A percentile compares a stretch with the other conserved stretches of the same genome.
These are phyloP conservation scores for Diaporthe ampelina DNA, from an alignment of 2,329 filamentous ascomycete genomes.

Conservation along the genomic window DNA sequence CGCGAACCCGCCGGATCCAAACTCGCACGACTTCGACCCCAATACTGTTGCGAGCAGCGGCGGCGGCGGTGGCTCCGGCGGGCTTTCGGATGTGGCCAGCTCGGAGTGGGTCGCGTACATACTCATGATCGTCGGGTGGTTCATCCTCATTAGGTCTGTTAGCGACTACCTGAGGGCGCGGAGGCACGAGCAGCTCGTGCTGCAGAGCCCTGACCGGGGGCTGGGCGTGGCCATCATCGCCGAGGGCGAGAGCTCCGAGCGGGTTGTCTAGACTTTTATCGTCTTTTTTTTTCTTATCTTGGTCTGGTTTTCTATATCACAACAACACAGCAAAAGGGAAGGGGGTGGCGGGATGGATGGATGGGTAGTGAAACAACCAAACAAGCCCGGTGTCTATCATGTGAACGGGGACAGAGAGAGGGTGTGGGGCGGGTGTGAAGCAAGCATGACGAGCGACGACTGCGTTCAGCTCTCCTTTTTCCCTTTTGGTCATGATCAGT, in stretches of 20 bases:
- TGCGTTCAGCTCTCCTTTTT: background rate
- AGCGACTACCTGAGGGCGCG: constrained; percentile 91
- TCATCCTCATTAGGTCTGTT: constrained; percentile 93
- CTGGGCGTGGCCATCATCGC: constrained; percentile 88
- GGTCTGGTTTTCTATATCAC: too few species aligned
- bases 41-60: constrained; percentile 66
- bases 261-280: constrained; percentile 69
- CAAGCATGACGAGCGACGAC: constrained; percentile 6
- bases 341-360: too few species aligned
- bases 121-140: constrained; percentile 98
- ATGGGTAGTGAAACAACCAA: background rate
- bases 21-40: constrained; percentile 89
- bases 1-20: constrained; percentile 85
- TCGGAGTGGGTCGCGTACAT: constrained; percentile 93
- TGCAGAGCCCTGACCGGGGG: constrained; percentile 92
- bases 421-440: background rate
- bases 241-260: constrained; percentile 84
- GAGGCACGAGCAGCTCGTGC: constrained; percentile 90
- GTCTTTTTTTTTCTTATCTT: background rate
- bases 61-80: constrained; percentile 54
- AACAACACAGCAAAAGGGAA: background rate
- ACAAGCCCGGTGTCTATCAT: background rate
- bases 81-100: constrained; percentile 72
- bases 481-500: background rate
- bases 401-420: background rate